Conservation (phyloP, 164 flowering plant species). For the Magnolia changhungtana region DNA sequence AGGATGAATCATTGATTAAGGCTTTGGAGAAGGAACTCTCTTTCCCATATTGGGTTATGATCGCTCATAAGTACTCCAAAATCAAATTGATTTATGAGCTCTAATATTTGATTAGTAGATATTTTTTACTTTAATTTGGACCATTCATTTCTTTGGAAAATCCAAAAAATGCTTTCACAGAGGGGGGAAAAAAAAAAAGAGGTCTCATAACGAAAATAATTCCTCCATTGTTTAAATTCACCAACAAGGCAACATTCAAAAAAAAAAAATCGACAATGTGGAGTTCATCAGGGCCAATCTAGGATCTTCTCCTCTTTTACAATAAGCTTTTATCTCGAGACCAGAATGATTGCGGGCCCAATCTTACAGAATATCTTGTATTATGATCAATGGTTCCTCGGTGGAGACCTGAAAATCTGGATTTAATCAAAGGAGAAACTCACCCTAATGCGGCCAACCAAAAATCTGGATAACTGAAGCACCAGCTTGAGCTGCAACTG, state of each 20-base stretch:
- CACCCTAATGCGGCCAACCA: slow-evolving; percentile 43
- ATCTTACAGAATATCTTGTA: slow-evolving; percentile 46
- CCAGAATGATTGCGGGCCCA: slow-evolving; percentile 94
- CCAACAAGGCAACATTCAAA: background rate
- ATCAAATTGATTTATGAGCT: no score
- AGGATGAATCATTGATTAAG: no score
- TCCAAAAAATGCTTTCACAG: no score
- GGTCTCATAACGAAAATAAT: no score
- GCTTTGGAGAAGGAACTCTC: no score
- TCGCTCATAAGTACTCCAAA: no score
- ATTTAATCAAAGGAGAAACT: slow-evolving; percentile 7
- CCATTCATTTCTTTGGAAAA: no score
- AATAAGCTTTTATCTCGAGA: slow-evolving; percentile 80
- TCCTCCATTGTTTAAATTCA: background rate
- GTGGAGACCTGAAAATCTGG: background rate
- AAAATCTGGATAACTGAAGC: slow-evolving; percentile 46
- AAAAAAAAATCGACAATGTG: background rate
- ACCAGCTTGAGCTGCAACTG: slow-evolving; percentile 99
- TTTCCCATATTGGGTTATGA: no score
- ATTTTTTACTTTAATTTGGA: no score
- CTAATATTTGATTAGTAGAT: no score
- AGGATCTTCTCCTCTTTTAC: slow-evolving; percentile 87
- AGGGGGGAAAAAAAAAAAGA: no score
- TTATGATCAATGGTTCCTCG: background rate
- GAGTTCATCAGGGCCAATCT: slow-evolving; percentile 86